Evolutionary conservation across 495 filamentous ascomycete genomes (phyloP), one percentile per base, ranked within the genome.

Genomic region (Aspergillus ostianus): DNA sequence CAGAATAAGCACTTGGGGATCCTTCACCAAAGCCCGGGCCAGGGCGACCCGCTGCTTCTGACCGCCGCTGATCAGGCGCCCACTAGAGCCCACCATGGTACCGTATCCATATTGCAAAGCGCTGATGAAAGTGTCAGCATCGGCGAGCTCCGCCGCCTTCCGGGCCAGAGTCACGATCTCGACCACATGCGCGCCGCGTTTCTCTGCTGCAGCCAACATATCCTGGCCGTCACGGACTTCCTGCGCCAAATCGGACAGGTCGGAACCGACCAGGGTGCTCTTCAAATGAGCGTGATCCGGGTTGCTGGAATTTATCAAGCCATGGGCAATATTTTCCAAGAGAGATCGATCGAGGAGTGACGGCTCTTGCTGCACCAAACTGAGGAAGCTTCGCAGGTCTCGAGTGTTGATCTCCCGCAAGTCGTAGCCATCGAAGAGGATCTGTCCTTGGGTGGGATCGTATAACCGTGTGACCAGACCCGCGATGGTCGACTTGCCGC

Each of bases 1-100:
- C 7, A 96, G 74, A 32, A 96, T 87, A 6, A 96, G 74, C 57
- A 96, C 87, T n/a, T 84, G 84, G 0, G 92, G 90, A 51, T 90
- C 80, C 65, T 90, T 89, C 55, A 95, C 81, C 29, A 92, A 84
- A 23, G 85, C 86, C 20, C 89, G 77, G 1, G 89, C 88, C 54
- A 92, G 85, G 10, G 88, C 78, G 6, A 90, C 67, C 20, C 86
- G 74, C 61, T 90, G 87, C 51, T 83, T 84, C 60, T 90, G 85
- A 2, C 85, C 84, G 29, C 84, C 84, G 18, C 83, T 86, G 36
- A 90, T 80, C 19, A 82, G 75, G 1, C 76, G 73, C 7, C 85
- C 87, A 52, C 80, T 82, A 2, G 76, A 70, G 0, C 87, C 87
- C 15, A 84, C 75, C 32, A 73, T 58, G 0, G 82, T 86, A 19